Base-by-base conservation (phyloP, 768 basidiomycete species). In the Xanthoconium purpureum region DNA sequence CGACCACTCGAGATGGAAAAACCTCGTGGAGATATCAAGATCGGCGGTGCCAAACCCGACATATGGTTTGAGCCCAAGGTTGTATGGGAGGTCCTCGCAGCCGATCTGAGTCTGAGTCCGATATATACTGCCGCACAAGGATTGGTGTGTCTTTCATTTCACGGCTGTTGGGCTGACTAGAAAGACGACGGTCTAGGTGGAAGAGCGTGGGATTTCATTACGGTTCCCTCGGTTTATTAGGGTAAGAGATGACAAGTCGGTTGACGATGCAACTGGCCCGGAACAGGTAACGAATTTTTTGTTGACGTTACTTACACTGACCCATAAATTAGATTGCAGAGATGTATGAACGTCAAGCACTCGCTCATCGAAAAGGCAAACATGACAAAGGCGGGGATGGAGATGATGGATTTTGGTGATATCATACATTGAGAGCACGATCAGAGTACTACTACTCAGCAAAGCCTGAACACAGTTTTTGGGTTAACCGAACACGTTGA, bases 61-160 rank as follows among this genome's bases (percentile, higher is more conserved):
- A 80, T 97, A 30, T 98, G 92, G 93, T 95, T 99, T 72, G 96
- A 98, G 70, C 96, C 97, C 18, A 91, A 90, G 74, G 75, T 97
- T 18, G 93, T 99, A 3, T 98, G 97, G 96, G 97, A 99, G 74
- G 95, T 99, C 46, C 81, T 98, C 66, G 91, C 96, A 3, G 97
- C 97, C 8, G 97, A 99, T 75, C 72, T 99, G 65, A 97, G 94
- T 72, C 75, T 98, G 74, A 98, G 95, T 74, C 97, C 97, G 9
- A 81, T 98, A 50, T 98, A 98, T 66, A 90, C 89, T n/a, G 95
- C 94, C 5, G 94, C 89, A 18, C 90, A 93, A 67, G 94, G 94
- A 64, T 66, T 91, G 76, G 94, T 94, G 87, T 77, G 37, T 30
- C 17, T 5, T 30, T 28, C 24, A 15, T 20, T 52, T 47, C 35